Evolutionary conservation across 345 rosid genomes (phyloP), one percentile per base, ranked within the genome.

Genomic region (Gossypium stocksii): DNA sequence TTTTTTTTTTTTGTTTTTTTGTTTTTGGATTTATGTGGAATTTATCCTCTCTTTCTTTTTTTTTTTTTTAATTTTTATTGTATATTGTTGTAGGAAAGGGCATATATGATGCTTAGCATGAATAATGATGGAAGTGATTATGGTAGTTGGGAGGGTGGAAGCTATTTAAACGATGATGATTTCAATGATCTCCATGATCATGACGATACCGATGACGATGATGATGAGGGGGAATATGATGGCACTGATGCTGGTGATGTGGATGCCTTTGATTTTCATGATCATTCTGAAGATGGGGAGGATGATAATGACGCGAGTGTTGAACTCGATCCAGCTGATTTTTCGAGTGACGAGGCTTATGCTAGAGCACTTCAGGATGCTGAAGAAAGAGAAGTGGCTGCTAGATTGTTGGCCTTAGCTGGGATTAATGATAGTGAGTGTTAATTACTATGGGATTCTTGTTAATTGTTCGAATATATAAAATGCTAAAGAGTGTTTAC

Each of bases 331-430:
- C 81, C 83, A 5, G 86, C 78, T 68, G 85, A 71, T 15, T 90
- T 80, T 84, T 83, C 91, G 2, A 90, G 92, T 77, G 98, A 96
- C 29, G 97, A 96, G 83, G 91, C 95, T 0, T 93, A 83, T 82
- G 98, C 98, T 29, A 89, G 97, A 85, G 97, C 97, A 43, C 80
- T 93, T 56, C 99, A 91, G 84, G 98, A 93, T 74, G 90, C 90
- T 72, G 99, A 93, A 81, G 98, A 93, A 78, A 86, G 95, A 70
- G 94, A 89, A 27, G 85, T 93, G 93, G 82, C 92, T 65, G 89
- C 90, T 75, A 87, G 94, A 78, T 73, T 96, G 81, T 82, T 91
- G 44, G 93, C 98, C 56, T 88, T 90, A 72, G 77, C 95, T 66
- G 90, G 91, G 61, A 82, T 96, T 34, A 80, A 79, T 77, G 92